Percentiles rank a stretch among this genome's conserved stretches.
These are phyloP conservation scores for Aureococcus anophagefferens DNA, from an alignment of 108 stramenopile genomes.

Conservation along the genomic window DNA sequence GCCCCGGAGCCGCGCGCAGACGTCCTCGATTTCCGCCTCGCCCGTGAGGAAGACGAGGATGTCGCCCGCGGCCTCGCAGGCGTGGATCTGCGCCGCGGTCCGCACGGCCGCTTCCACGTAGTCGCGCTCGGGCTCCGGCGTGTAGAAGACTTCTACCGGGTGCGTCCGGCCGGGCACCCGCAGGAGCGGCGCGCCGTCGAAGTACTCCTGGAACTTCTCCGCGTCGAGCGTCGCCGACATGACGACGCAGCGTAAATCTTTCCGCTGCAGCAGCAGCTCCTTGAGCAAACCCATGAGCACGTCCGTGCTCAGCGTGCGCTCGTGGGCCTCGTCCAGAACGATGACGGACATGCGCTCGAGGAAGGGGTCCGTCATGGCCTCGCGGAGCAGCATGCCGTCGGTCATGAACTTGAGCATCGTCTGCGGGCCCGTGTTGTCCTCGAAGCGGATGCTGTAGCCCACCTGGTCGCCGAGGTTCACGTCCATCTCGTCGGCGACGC, in stretches of 20 bases:
- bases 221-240: conserved; percentile 98
- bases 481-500: conserved; percentile 99
- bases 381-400: conserved; percentile 82
- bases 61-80: conserved; percentile 93
- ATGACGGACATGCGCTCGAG: conserved; percentile 79
- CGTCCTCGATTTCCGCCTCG: conserved; percentile 96
- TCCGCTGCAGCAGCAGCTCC: conserved; percentile 77
- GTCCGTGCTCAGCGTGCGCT: conserved; percentile 93
- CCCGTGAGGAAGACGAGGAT: conserved; percentile 96
- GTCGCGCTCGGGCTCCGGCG: conserved; percentile 91
- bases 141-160: conserved; percentile 95
- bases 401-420: conserved; percentile 88
- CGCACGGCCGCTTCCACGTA: conserved; percentile 95
- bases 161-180: conserved; percentile 94
- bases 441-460: conserved; percentile 98
- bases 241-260: conserved; percentile 83
- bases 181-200: conserved; percentile 69
- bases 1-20: conserved; percentile 78
- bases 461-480: conserved; percentile 85
- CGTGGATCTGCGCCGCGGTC: conserved; percentile 91
- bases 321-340: conserved; percentile 97
- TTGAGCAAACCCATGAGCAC: conserved; percentile 97
- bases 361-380: conserved; percentile 95
- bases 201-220: conserved; percentile 81
- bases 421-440: conserved; percentile 63